A percentile compares a stretch with the other conserved stretches of the same genome.
phyloP scores from a whole-genome alignment of 106 monocot genomes.

The Narthecium ossifragum region DNA sequence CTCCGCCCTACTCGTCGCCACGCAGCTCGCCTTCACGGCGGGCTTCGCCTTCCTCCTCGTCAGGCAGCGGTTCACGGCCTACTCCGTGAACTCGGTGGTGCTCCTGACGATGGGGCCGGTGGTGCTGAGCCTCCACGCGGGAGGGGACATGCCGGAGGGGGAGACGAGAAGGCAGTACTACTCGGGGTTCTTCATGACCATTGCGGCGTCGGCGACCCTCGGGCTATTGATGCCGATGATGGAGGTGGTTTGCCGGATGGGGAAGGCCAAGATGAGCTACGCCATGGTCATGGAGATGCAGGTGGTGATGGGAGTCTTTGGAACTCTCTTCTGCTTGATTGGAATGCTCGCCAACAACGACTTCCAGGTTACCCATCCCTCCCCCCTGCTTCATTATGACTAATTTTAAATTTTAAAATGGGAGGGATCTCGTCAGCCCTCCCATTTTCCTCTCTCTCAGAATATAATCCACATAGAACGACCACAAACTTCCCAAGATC shows the following conservation, averaged over 20 bases:
- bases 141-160: constrained; percentile 21
- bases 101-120: constrained; percentile 36
- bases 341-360: constrained; percentile 37
- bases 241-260: constrained; percentile 30
- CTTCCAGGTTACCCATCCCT: constrained; percentile 19
- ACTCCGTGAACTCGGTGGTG: constrained; percentile 32
- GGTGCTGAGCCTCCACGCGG: constrained; percentile 18
- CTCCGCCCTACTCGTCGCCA: constrained; percentile 36
- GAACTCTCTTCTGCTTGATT: constrained; percentile 18
- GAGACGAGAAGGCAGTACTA: constrained; percentile 19
- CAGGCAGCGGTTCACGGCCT: constrained; percentile 34
- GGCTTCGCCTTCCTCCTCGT: constrained; percentile 40
- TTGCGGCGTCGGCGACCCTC: constrained; percentile 20
- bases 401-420: too few relatives aligned
- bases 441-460: too few relatives aligned
- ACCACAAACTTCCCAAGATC: too few relatives aligned
- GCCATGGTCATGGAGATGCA: constrained; percentile 45
- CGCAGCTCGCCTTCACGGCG: constrained; percentile 57
- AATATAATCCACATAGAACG: too few relatives aligned
- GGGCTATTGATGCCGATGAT: constrained; percentile 39
- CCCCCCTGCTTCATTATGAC: too few relatives aligned
- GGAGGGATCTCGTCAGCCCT: too few relatives aligned
- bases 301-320: constrained; percentile 22
- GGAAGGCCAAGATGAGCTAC: constrained; percentile 23
- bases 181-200: constrained; percentile 22